phyloP scores from a whole-genome alignment of 192 early-diverging fungal species.

The Obelidium mucronatum region DNA sequence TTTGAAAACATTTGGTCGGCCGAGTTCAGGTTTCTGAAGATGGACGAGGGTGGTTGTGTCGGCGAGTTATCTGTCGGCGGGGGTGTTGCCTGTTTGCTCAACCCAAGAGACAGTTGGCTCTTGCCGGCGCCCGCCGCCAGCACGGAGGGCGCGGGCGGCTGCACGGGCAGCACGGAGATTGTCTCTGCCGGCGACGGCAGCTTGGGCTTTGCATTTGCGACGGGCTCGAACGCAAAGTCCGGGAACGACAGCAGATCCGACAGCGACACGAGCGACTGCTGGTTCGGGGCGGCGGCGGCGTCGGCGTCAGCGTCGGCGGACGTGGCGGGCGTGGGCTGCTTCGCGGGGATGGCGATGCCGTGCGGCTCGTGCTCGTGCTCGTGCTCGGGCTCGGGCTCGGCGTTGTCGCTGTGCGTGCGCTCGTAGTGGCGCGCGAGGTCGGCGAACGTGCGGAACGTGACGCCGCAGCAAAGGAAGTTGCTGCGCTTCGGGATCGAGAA shows the following conservation, averaged over 20 bases:
- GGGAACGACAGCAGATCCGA: conserved; percentile 16
- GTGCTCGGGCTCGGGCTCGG: not conserved
- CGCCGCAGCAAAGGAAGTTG: conserved; percentile 31
- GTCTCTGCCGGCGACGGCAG: not conserved
- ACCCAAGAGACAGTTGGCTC: conserved; percentile 20
- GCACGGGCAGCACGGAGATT: not conserved
- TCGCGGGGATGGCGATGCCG: conserved; percentile 22
- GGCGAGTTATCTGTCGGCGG: not conserved
- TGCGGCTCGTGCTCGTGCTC: not conserved
- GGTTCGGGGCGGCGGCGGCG: not conserved
- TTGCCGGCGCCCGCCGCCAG: not conserved
- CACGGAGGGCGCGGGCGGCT: not conserved
- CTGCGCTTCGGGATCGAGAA: conserved; percentile 11
- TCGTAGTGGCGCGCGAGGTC: conserved; percentile 29
- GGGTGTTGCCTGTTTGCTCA: conserved; percentile 1
- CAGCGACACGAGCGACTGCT: not conserved
- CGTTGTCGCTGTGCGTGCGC: not conserved
- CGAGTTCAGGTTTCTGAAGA: conserved; percentile 4
- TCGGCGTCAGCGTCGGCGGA: not conserved
- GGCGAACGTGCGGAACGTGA: conserved; percentile 14
- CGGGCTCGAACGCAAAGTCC: not conserved
- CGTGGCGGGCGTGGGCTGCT: not conserved
- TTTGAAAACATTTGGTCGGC: conserved; percentile 9
- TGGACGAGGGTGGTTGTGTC: not conserved
- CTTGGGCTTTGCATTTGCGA: not conserved